These are phyloP conservation scores for Aegle marmelos DNA, from an alignment of 345 rosid genomes.

Conservation along the genomic window DNA sequence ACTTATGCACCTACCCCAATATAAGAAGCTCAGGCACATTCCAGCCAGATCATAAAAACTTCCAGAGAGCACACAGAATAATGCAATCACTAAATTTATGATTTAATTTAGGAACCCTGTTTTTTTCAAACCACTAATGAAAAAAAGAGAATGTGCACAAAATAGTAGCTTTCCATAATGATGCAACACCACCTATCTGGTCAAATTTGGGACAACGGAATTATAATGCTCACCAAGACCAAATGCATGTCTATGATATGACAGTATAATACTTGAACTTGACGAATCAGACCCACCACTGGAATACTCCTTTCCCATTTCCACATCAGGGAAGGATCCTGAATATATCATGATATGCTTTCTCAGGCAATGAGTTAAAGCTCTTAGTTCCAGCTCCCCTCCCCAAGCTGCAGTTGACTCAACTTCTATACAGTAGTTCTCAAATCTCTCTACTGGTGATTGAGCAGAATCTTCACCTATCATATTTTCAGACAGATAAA, in stretches of 20 bases:
- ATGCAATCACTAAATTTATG: not conserved
- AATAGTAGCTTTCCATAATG: not conserved
- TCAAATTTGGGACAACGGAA: constrained; percentile 41
- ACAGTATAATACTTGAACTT: constrained; percentile 32
- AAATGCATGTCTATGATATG: constrained; percentile 67
- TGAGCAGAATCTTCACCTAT: constrained; percentile 27
- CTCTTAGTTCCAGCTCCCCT: constrained; percentile 64
- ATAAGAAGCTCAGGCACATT: too few species aligned
- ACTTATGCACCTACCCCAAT: too few species aligned
- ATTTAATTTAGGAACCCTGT: not conserved
- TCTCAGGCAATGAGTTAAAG: constrained; percentile 55
- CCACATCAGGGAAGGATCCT: constrained; percentile 69
- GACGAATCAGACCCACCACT: constrained; percentile 21
- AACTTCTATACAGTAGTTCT: constrained; percentile 57
- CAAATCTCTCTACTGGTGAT: constrained; percentile 44
- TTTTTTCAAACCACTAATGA: not conserved
- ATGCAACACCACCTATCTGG: not conserved
- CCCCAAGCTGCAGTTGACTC: constrained; percentile 76
- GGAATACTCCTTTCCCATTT: constrained; percentile 66
- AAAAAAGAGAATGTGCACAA: not conserved
- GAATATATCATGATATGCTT: constrained; percentile 56
- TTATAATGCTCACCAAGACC: constrained; percentile 73
- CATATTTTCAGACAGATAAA: constrained; percentile 47
- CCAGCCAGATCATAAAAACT: not conserved
- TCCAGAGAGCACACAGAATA: not conserved